Evolutionary conservation across 257 asterid genomes (phyloP).

Genomic region (Fraxinus cuspidata): DNA sequence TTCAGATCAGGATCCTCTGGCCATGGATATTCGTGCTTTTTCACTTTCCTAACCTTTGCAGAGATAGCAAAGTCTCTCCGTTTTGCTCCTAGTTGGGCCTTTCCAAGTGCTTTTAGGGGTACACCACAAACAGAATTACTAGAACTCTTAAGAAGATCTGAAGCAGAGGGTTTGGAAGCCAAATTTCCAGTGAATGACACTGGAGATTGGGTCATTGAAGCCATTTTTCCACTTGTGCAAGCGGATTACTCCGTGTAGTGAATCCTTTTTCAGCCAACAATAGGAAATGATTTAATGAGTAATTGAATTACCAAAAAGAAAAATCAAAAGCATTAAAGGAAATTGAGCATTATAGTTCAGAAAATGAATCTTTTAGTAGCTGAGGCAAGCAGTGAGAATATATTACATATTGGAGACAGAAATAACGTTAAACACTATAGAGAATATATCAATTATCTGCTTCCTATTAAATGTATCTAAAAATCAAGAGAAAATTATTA

Average conservation of each 20-base stretch:
- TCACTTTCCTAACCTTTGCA: conserved; percentile 68
- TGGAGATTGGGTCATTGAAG: conserved; percentile 60
- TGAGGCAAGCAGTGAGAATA: background rate
- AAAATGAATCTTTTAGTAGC: conserved; percentile 2
- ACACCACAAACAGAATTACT: conserved; percentile 61
- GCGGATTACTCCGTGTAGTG: conserved; percentile 13
- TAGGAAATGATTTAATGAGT: conserved; percentile 10
- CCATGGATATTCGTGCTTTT: conserved; percentile 84
- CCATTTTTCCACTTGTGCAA: conserved; percentile 49
- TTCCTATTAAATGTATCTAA: background rate
- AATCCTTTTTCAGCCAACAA: conserved; percentile 14
- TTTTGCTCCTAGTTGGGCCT: conserved; percentile 53
- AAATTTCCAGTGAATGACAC: conserved; percentile 56
- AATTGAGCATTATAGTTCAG: background rate
- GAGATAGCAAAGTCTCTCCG: conserved; percentile 53
- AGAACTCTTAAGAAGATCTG: conserved; percentile 79
- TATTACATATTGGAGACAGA: background rate
- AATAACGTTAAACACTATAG: background rate
- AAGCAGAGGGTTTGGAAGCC: conserved; percentile 57
- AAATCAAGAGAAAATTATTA: background rate
- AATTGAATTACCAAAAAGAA: background rate
- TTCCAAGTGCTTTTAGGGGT: conserved; percentile 71
- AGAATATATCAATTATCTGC: background rate
- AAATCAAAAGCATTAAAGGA: conserved; percentile 8
- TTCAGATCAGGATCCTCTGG: conserved; percentile 76